Evolutionary conservation across 2,329 filamentous ascomycete genomes (phyloP).

Genomic region (Lecanicillium sp.): DNA sequence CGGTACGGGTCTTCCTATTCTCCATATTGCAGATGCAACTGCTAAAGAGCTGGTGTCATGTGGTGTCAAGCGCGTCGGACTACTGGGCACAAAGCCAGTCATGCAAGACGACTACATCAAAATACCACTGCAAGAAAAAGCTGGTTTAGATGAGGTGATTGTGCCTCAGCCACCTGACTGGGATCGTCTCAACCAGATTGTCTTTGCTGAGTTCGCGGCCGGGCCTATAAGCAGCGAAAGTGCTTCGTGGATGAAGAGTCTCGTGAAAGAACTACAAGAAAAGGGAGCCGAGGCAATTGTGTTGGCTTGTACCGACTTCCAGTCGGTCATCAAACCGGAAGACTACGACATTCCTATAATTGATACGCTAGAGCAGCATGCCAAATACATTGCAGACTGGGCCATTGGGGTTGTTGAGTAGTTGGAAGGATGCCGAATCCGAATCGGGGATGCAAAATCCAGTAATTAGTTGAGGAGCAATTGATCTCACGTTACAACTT

Average conservation of each 20-base stretch:
- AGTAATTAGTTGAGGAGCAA: too few relatives aligned
- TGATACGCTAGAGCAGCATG: constrained; percentile 13
- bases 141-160: constrained; percentile 10
- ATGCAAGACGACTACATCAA: constrained; percentile 13
- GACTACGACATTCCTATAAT: constrained; percentile 9
- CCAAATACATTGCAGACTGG: constrained; percentile 7
- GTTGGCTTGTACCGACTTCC: constrained; percentile 12
- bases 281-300: constrained; percentile 11
- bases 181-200: constrained; percentile 6
- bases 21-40: constrained; percentile 3
- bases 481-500: too few relatives aligned
- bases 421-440: too few relatives aligned
- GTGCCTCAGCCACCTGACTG: constrained; percentile 8
- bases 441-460: too few relatives aligned
- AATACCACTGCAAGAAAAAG: constrained; percentile 6
- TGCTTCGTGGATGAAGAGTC: constrained; percentile 1
- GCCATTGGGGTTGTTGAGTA: neutral
- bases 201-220: constrained; percentile 11
- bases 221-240: constrained; percentile 8
- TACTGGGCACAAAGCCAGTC: constrained; percentile 11
- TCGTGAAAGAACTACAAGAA: constrained; percentile 5
- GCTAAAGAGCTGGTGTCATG: constrained; percentile 5
- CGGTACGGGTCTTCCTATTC: constrained; percentile 7
- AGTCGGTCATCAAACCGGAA: constrained; percentile 10
- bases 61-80: constrained; percentile 6